Evolutionary conservation across 2,329 filamentous ascomycete species (phyloP).

Genomic region (Alternaria panax): DNA sequence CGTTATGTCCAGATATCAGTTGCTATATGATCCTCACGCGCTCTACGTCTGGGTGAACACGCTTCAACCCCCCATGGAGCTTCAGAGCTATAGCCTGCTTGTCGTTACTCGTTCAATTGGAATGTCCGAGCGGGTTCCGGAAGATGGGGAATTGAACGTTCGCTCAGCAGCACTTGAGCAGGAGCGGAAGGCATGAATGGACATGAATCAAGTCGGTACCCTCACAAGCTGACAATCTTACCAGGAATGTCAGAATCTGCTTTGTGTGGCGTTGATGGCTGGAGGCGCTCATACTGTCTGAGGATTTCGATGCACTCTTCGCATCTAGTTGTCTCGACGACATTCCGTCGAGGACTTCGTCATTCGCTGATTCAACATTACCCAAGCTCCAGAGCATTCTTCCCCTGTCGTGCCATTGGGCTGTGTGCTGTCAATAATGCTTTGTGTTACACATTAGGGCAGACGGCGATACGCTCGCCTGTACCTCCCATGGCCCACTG

Average conservation of each 20-base stretch:
- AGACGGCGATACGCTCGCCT: conserved; percentile 23
- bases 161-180: neutral
- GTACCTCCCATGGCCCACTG: conserved; percentile 3
- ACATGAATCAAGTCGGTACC: neutral
- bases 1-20: neutral
- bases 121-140: neutral
- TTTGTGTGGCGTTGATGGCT: too few relatives aligned
- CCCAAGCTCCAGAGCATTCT: neutral
- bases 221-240: too few relatives aligned
- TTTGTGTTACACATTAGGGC: neutral
- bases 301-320: too few relatives aligned
- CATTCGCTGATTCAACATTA: neutral
- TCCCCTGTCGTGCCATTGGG: neutral
- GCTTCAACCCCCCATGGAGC: neutral
- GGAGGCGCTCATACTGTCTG: too few relatives aligned
- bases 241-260: too few relatives aligned
- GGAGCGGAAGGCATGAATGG: neutral
- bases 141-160: neutral
- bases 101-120: neutral
- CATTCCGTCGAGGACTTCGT: neutral
- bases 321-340: neutral
- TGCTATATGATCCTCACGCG: neutral
- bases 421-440: neutral
- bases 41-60: neutral
- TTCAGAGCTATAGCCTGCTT: neutral